Conservation (phyloP, 192 early-diverging fungal genomes). For the Podila verticillata region DNA sequence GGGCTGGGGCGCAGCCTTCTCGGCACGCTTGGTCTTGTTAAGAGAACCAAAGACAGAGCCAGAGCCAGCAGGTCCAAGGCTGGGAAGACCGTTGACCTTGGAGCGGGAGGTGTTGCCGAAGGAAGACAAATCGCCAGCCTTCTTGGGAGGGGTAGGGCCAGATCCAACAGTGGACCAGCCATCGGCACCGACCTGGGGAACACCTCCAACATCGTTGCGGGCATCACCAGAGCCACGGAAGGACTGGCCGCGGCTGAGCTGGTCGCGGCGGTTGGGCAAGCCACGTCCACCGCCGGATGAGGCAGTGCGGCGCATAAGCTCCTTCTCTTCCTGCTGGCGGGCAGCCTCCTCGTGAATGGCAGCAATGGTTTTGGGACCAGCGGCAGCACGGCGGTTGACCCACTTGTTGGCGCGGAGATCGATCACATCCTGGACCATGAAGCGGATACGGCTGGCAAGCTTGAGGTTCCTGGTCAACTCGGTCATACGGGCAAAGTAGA, state of each 20-base stretch:
- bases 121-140: constrained; percentile 74
- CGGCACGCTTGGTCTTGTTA: constrained; percentile 55
- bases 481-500: constrained; percentile 86
- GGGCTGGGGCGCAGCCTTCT: constrained; percentile 49
- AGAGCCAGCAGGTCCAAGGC: constrained; percentile 66
- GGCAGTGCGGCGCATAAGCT: constrained; percentile 72
- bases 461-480: constrained; percentile 74
- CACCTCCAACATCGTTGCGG: constrained; percentile 36
- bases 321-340: constrained; percentile 79
- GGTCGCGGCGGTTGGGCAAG: constrained; percentile 70
- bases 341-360: constrained; percentile 87
- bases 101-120: constrained; percentile 79
- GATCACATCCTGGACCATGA: constrained; percentile 91
- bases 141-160: constrained; percentile 52
- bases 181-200: constrained; percentile 64
- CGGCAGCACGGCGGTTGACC: constrained; percentile 68
- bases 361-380: constrained; percentile 91
- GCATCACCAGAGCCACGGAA: constrained; percentile 59
- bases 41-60: constrained; percentile 61
- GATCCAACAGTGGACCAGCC: constrained; percentile 77
- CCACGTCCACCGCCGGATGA: constrained; percentile 72
- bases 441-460: constrained; percentile 89
- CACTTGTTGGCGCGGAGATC: constrained; percentile 85
- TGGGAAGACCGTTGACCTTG: constrained; percentile 56
- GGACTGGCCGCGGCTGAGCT: constrained; percentile 68